Conservation (phyloP, 768 basidiomycete genomes). For the Amanita rimosa region DNA sequence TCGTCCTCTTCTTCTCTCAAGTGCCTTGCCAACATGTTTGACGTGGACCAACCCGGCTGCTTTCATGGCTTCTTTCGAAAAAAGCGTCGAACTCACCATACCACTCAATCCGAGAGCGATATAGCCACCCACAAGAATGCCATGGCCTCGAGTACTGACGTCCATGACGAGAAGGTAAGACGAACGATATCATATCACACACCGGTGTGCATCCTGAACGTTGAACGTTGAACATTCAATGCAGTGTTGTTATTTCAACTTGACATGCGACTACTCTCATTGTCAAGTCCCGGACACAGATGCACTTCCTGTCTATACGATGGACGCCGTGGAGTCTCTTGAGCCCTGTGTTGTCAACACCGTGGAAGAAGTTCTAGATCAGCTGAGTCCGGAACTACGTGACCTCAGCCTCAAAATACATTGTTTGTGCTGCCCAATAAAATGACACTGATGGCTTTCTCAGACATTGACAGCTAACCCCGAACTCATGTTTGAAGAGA, state of each 20-base stretch:
- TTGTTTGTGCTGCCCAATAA: slow-evolving; percentile 27
- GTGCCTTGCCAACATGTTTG: slow-evolving; percentile 13
- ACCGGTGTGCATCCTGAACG: not conserved
- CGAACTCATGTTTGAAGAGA: slow-evolving; percentile 56
- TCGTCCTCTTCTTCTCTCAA: slow-evolving; percentile 5
- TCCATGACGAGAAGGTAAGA: slow-evolving; percentile 6
- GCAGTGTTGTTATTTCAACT: slow-evolving; percentile 21
- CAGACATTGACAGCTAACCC: slow-evolving; percentile 38
- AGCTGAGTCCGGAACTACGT: slow-evolving; percentile 41
- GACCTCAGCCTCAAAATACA: slow-evolving; percentile 63
- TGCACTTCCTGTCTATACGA: slow-evolving; percentile 30
- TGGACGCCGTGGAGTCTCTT: slow-evolving; percentile 11
- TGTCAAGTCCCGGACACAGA: slow-evolving; percentile 18
- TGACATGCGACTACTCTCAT: slow-evolving; percentile 33
- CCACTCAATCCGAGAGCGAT: slow-evolving; percentile 1
- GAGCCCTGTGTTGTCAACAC: slow-evolving; percentile 32
- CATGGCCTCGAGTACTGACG: not conserved
- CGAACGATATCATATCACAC: not conserved
- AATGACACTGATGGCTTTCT: not conserved
- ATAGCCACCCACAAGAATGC: not conserved
- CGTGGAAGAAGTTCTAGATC: slow-evolving; percentile 43
- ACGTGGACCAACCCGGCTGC: slow-evolving; percentile 20
- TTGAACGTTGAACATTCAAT: too few relatives aligned
- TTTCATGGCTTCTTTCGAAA: slow-evolving; percentile 20
- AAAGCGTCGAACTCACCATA: slow-evolving; percentile 7